Conservation (phyloP, 164 flowering plant species). For the Annona squamosa region DNA sequence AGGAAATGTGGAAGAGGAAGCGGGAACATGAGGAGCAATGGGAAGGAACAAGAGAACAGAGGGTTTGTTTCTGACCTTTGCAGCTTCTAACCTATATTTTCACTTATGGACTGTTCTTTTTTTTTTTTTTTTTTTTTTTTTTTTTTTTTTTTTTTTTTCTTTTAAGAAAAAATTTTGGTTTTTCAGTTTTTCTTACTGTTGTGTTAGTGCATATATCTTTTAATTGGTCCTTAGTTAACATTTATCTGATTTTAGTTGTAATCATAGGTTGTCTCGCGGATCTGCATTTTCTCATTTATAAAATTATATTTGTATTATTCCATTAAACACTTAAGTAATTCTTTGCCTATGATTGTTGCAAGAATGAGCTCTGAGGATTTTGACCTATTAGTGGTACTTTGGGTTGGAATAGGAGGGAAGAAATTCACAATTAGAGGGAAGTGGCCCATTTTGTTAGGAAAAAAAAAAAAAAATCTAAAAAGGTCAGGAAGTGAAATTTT, state of each 20-base stretch:
- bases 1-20: constrained; percentile 97
- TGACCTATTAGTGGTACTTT: not conserved
- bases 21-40: constrained; percentile 99
- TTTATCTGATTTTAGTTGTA: too few relatives aligned
- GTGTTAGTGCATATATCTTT: not conserved
- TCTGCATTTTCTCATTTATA: too few relatives aligned
- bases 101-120: not conserved
- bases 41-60: constrained; percentile 94
- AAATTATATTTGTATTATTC: too few relatives aligned
- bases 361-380: too few relatives aligned
- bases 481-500: not conserved
- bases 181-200: not conserved
- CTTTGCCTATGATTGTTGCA: too few relatives aligned
- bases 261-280: too few relatives aligned
- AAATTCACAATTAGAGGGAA: not conserved
- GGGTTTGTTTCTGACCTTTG: constrained; percentile 47
- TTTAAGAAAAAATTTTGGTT: too few relatives aligned
- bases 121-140: too few relatives aligned
- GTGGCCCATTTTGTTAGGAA: not conserved
- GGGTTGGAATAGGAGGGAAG: not conserved
- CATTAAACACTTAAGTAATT: too few relatives aligned
- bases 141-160: too few relatives aligned
- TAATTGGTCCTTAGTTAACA: too few relatives aligned
- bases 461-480: too few relatives aligned
- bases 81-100: not conserved